A percentile compares a stretch with the other conserved stretches of the same genome.
Conservation (phyloP, 2,329 filamentous ascomycete genomes). For the Didymosphaeria variabile region DNA sequence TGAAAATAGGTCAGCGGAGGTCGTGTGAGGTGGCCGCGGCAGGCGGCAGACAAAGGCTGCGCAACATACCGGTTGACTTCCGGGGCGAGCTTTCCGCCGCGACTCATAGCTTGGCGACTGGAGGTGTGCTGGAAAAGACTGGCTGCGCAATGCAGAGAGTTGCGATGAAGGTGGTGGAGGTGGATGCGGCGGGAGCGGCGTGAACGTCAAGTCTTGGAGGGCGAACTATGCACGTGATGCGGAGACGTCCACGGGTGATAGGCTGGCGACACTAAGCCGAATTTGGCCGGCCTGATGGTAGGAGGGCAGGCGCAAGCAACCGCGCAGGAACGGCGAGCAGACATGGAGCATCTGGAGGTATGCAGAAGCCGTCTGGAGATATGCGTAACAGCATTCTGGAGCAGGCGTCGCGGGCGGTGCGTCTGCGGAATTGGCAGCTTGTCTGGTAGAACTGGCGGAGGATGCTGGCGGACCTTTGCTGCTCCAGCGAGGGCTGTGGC, state of each 20-base stretch:
- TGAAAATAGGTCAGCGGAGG: conserved; percentile 41
- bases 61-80: conserved; percentile 93
- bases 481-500: conserved; percentile 32
- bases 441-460: not conserved
- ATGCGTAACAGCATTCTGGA: not conserved
- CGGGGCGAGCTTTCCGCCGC: conserved; percentile 95
- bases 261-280: conserved; percentile 1
- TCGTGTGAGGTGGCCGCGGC: conserved; percentile 36
- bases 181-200: conserved; percentile 17
- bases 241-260: not conserved
- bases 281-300: not conserved
- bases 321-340: not conserved
- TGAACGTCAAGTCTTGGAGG: conserved; percentile 2
- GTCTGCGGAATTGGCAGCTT: not conserved
- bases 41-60: conserved; percentile 26
- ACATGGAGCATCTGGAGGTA: not conserved
- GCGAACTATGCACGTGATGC: conserved; percentile 3
- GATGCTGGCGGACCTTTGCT: conserved; percentile 13
- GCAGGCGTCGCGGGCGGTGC: not conserved
- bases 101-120: conserved; percentile 80
- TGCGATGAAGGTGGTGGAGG: conserved; percentile 21
- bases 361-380: not conserved
- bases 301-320: conserved; percentile 10
- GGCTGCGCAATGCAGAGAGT: conserved; percentile 30
- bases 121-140: conserved; percentile 28